Percentiles rank a stretch among this genome's conserved stretches.
Conservation (phyloP, 768 basidiomycete genomes). For the Hypholoma sublateritium region DNA sequence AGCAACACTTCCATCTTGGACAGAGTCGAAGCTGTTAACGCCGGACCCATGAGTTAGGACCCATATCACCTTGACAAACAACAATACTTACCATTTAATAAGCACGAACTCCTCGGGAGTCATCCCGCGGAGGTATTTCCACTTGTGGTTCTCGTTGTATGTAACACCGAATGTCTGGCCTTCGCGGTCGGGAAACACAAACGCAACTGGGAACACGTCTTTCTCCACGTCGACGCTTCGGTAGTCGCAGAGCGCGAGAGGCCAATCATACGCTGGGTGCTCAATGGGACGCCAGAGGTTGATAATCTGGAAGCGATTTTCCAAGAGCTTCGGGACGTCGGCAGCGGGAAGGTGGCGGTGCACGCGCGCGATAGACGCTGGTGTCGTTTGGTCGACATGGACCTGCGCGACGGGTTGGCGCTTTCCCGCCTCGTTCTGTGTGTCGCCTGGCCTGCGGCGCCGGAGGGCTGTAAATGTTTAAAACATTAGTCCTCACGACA, state of each 20-base stretch:
- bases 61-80: background rate
- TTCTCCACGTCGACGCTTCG: conserved; percentile 37
- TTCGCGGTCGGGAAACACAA: conserved; percentile 48
- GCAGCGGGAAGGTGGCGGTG: conserved; percentile 49
- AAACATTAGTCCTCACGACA: background rate
- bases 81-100: conserved; percentile 37
- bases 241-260: conserved; percentile 53
- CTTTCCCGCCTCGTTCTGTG: conserved; percentile 30
- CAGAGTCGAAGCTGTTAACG: conserved; percentile 25
- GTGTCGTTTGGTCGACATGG: conserved; percentile 54
- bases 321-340: conserved; percentile 44
- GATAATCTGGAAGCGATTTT: conserved; percentile 57
- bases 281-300: conserved; percentile 62
- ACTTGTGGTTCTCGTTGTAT: conserved; percentile 46
- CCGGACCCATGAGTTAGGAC: background rate
- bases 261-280: conserved; percentile 45
- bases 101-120: conserved; percentile 47
- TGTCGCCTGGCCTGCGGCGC: conserved; percentile 36
- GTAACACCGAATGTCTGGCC: conserved; percentile 51
- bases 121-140: conserved; percentile 51
- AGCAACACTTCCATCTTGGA: conserved; percentile 47
- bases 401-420: conserved; percentile 46
- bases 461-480: conserved; percentile 36
- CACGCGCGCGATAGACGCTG: conserved; percentile 45
- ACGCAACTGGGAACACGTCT: conserved; percentile 43